A percentile compares a stretch with the other conserved stretches of the same genome.
Conservation (phyloP, 208 protist species). For the Leishmania braziliensis region DNA sequence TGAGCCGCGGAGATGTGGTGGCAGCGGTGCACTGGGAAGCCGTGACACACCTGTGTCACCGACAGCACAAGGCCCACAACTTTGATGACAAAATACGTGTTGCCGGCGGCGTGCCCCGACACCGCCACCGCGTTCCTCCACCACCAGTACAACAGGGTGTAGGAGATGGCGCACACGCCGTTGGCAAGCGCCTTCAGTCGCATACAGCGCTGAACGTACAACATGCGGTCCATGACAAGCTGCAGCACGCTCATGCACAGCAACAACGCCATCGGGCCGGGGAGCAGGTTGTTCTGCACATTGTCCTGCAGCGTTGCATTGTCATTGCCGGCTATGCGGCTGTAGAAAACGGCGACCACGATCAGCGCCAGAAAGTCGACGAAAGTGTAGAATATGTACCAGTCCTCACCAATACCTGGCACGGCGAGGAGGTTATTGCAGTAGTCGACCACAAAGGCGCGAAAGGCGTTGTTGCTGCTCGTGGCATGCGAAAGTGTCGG, state of each 20-base stretch:
- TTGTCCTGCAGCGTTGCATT: constrained; percentile 57
- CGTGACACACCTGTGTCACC: constrained; percentile 59
- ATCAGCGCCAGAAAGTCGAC: constrained; percentile 57
- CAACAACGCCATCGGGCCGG: constrained; percentile 69
- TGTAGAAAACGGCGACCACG: constrained; percentile 57
- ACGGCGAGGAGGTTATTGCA: constrained; percentile 44
- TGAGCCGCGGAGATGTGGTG: constrained; percentile 66
- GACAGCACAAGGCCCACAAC: constrained; percentile 44
- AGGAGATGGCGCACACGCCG: constrained; percentile 33
- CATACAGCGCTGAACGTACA: constrained; percentile 65
- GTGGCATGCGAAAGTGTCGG: neutral
- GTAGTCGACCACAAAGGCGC: constrained; percentile 10
- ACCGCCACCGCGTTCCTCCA: constrained; percentile 47
- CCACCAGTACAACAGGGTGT: constrained; percentile 55
- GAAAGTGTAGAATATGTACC: constrained; percentile 63
- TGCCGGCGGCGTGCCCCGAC: constrained; percentile 27
- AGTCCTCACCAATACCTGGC: constrained; percentile 56
- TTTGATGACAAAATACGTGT: constrained; percentile 60
- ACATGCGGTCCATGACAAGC: constrained; percentile 70
- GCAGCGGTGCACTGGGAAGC: constrained; percentile 61
- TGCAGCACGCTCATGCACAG: constrained; percentile 59
- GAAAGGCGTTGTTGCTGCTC: neutral
- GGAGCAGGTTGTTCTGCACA: constrained; percentile 73
- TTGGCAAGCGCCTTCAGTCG: constrained; percentile 59
- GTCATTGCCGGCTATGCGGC: constrained; percentile 43